A percentile compares a stretch with the other conserved stretches of the same genome.
These are phyloP conservation scores for Ustilago esculenta DNA, from an alignment of 1,284 basidiomycete genomes.

Conservation along the genomic window DNA sequence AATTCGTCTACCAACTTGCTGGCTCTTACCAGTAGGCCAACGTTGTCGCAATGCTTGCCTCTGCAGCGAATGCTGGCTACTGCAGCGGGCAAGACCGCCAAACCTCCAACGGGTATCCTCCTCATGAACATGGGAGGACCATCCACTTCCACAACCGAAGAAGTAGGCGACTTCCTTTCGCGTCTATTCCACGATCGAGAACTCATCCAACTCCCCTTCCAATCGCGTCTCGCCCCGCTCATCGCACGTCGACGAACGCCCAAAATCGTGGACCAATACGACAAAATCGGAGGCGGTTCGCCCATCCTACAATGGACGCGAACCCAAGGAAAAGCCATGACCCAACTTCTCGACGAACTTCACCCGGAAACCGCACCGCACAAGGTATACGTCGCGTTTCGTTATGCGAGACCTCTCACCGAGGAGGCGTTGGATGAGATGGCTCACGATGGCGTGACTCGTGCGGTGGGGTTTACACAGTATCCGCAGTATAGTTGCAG, in stretches of 20 bases:
- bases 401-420: conserved; percentile 85
- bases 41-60: conserved; percentile 1
- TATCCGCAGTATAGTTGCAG: conserved; percentile 99
- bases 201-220: conserved; percentile 91
- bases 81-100: conserved; percentile 17
- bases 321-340: conserved; percentile 90
- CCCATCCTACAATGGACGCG: conserved; percentile 94
- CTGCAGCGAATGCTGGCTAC: conserved; percentile 29
- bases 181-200: conserved; percentile 94
- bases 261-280: conserved; percentile 92
- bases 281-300: conserved; percentile 93
- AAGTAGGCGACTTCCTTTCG: conserved; percentile 77
- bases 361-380: conserved; percentile 92
- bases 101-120: conserved; percentile 77
- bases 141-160: conserved; percentile 72
- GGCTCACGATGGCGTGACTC: conserved; percentile 87
- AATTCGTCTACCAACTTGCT: conserved; percentile 32
- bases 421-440: conserved; percentile 84
- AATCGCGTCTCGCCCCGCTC: conserved; percentile 83
- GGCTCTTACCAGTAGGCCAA: conserved; percentile 11
- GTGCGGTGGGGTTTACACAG: conserved; percentile 96
- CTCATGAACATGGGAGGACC: conserved; percentile 99
- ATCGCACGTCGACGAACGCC: conserved; percentile 94
- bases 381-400: conserved; percentile 81
- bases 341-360: conserved; percentile 87